Base-by-base conservation (phyloP, 495 filamentous ascomycete genomes). In the Mycothermus thermophilus region DNA sequence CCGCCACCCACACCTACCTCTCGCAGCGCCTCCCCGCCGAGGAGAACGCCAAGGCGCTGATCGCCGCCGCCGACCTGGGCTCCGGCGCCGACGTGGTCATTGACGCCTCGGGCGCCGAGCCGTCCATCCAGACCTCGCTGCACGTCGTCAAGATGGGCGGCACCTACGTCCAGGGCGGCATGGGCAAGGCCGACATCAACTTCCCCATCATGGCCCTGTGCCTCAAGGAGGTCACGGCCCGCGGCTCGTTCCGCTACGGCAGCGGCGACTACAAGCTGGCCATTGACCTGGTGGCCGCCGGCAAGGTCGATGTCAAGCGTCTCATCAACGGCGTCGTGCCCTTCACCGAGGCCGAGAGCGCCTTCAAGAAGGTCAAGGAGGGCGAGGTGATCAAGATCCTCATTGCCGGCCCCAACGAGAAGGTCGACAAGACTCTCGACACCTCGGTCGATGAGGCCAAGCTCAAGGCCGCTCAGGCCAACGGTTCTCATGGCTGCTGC, bases 321-420 rank as follows among this genome's bases (percentile, higher is more conserved):
- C 60, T 94, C 13, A 72, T 93, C 28, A 79, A 74, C 11, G 65
- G 67, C 38, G 66, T 75, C 25, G 74, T 88, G 14, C 61, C 65
- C 27, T 87, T 93, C 51, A 63, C 72, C 50, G 62, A 83, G 34
- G 81, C 80, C 4, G 74, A 81, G 49, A 57, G 75, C 42, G 86
- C 86, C 2, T 92, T 87, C 59, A 69, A 82, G 51, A 77, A 76
- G 57, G 74, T 80, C 11, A 79, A 75, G 61, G 66, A 64, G 32
- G 84, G 82, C 1, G 66, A 81, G 57, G 83, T 82, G 10, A 87
- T 90, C 46, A 93, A 93, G 72, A 75, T 77, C 17, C 48, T 90
- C 41, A 92, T 93, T 50, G 72, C 74, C 24, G 83, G 83, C 1
- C 69, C 71, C 1, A 71, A 68, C 43, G 66, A 75, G 57, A 64